Evolutionary conservation across 805 yeast species (phyloP).

Genomic region (Candida tibetensis): DNA sequence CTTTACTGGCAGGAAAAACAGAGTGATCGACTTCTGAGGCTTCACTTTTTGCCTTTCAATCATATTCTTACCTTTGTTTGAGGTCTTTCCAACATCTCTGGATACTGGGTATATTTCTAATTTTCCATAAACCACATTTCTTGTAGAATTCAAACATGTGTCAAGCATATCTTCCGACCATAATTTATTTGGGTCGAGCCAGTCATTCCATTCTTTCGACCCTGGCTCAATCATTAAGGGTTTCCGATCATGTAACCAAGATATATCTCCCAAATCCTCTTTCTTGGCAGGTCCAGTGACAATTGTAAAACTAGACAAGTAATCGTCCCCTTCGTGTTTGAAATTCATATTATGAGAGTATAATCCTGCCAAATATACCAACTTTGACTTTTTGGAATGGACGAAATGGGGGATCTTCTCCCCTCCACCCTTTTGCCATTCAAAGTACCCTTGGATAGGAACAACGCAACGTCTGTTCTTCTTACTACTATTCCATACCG

Average conservation of each 20-base stretch:
- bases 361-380: conserved; percentile 62
- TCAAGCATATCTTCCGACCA: conserved; percentile 42
- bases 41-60: conserved; percentile 23
- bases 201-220: conserved; percentile 52
- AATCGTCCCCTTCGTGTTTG: conserved; percentile 15
- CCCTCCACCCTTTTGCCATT: conserved; percentile 55
- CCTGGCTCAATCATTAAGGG: conserved; percentile 69
- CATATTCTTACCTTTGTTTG: conserved; percentile 44
- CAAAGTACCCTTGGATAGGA: conserved; percentile 82
- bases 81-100: conserved; percentile 61
- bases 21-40: conserved; percentile 23
- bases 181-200: conserved; percentile 52
- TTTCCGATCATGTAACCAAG: conserved; percentile 75
- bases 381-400: conserved; percentile 45
- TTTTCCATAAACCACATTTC: conserved; percentile 28
- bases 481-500: conserved; percentile 57
- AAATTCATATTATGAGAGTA: conserved; percentile 37
- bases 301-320: conserved; percentile 57
- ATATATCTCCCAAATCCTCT: conserved; percentile 46
- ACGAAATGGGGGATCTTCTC: conserved; percentile 66
- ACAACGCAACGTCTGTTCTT: conserved; percentile 62
- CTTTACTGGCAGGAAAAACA: conserved; percentile 19
- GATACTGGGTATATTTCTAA: conserved; percentile 56
- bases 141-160: conserved; percentile 34
- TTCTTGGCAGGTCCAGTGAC: conserved; percentile 64